Evolutionary conservation across 305 asterid species (phyloP), one percentile per base, ranked within the genome.

Genomic region (Petunia hybrid): DNA sequence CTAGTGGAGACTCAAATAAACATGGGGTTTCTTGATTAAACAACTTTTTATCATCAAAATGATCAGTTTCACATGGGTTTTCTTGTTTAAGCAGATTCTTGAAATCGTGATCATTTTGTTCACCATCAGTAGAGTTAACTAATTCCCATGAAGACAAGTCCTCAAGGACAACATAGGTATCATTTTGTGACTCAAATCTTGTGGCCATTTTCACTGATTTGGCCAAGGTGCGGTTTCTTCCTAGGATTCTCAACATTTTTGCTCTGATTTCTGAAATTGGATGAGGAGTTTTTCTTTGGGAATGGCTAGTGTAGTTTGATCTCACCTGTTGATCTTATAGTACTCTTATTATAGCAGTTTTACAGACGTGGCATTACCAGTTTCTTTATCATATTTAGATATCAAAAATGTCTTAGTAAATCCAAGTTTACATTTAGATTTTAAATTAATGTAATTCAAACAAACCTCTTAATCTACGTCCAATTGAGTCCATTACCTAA

Each of bases 71-170:
- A 91, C 85, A 90, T 90, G 71, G 90, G 73, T 60, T 78, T 48
- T 82, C 82, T 55, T 82, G 67, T 8, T 55, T 12, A 74, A 4
- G 79, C 48, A 38, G 1, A 7, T 40, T 6, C 64, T 40, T 75
- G 36, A 56, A 81, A 60, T 38, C 84, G 16, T 85, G 82, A 40
- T 80, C 87, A 31, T 84, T 88, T 57, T 85, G 86, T 55, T 90
- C 91, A 65, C 85, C 89, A 70, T 81, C 88, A 48, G 91, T 80
- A 6, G 88, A 87, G 88, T 86, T 80, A 89, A 93, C 84, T 86
- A 93, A 71, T 86, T 92, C 97, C 98, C 98, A 92, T 6, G 91
- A 56, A 60, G 95, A 85, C 83, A 93, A 80, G 43, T 88, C 95
- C 77, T 76, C 83, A 65, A 35, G 87, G 84, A 56, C 77, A 8